Conservation (phyloP, 129 eudicot species). For the Tanacetum coccineum region DNA sequence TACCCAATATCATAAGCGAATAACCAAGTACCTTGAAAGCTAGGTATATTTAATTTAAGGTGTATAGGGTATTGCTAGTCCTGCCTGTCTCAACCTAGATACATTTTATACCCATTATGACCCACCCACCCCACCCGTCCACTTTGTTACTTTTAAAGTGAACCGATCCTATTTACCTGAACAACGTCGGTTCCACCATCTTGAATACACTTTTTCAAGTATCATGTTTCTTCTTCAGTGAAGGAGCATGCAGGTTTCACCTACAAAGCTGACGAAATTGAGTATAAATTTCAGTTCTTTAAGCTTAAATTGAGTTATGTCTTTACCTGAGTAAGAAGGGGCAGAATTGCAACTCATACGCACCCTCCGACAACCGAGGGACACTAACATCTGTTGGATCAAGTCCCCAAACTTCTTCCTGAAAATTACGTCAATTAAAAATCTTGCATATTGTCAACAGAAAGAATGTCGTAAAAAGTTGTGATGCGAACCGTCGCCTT, state of each 20-base stretch:
- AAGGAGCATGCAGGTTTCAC: slow-evolving; percentile 77
- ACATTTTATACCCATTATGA: neutral
- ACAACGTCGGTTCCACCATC: slow-evolving; percentile 98
- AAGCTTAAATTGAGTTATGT: neutral
- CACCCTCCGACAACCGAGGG: slow-evolving; percentile 96
- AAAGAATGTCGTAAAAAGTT: neutral
- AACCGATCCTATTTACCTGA: slow-evolving; percentile 42
- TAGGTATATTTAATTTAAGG: too few relatives aligned
- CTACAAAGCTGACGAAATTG: too few relatives aligned
- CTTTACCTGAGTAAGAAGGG: slow-evolving; percentile 79
- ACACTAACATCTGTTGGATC: slow-evolving; percentile 82
- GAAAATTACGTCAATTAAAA: neutral
- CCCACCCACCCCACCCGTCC: neutral
- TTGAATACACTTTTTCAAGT: slow-evolving; percentile 76
- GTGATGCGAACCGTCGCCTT: too few relatives aligned
- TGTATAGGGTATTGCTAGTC: too few relatives aligned
- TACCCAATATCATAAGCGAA: too few relatives aligned
- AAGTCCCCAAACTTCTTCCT: slow-evolving; percentile 93
- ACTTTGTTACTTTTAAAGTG: neutral
- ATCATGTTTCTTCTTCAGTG: slow-evolving; percentile 67
- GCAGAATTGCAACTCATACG: slow-evolving; percentile 94
- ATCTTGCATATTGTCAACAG: neutral
- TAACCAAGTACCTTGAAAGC: too few relatives aligned
- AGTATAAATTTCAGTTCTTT: slow-evolving; percentile 5
- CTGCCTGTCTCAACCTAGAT: too few relatives aligned